These are phyloP conservation scores for Penicillium glabrum DNA, from an alignment of 2,329 filamentous ascomycete genomes.

Conservation along the genomic window DNA sequence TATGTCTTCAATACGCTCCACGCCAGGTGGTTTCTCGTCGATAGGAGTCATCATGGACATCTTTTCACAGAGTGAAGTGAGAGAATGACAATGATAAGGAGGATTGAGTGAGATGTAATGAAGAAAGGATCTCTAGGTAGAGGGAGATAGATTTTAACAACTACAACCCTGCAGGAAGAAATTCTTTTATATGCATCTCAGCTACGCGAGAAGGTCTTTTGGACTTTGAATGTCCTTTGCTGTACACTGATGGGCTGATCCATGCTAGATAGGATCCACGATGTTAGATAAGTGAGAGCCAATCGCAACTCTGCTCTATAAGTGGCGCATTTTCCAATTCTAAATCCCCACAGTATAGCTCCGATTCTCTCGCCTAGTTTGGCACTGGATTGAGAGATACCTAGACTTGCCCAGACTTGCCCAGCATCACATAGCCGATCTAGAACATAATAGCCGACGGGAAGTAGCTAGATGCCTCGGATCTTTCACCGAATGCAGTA, in stretches of 20 bases:
- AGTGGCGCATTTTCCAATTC: not conserved
- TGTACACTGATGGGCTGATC: not conserved
- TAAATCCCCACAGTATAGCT: not conserved
- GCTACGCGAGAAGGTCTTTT: not conserved
- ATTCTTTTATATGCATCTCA: not conserved
- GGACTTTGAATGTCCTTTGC: too few relatives aligned
- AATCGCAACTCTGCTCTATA: not conserved
- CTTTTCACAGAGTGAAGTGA: not conserved
- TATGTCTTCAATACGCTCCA: slow-evolving; percentile 20
- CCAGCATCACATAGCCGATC: not conserved
- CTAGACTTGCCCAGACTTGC: not conserved
- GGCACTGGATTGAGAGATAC: not conserved
- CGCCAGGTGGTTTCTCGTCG: slow-evolving; percentile 17
- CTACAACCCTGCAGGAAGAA: not conserved
- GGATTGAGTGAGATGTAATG: not conserved
- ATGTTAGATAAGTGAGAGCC: not conserved
- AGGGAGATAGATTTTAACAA: not conserved
- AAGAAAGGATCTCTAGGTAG: not conserved
- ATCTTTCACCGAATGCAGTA: not conserved
- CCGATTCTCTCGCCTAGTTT: not conserved
- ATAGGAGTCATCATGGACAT: not conserved
- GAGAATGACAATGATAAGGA: not conserved
- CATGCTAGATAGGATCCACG: not conserved
- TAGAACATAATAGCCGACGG: not conserved
- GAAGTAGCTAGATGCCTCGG: not conserved